Percentiles rank a stretch among this genome's conserved stretches.
These are phyloP conservation scores for Brassica rapa DNA, from an alignment of 345 rosid genomes.

Conservation along the genomic window DNA sequence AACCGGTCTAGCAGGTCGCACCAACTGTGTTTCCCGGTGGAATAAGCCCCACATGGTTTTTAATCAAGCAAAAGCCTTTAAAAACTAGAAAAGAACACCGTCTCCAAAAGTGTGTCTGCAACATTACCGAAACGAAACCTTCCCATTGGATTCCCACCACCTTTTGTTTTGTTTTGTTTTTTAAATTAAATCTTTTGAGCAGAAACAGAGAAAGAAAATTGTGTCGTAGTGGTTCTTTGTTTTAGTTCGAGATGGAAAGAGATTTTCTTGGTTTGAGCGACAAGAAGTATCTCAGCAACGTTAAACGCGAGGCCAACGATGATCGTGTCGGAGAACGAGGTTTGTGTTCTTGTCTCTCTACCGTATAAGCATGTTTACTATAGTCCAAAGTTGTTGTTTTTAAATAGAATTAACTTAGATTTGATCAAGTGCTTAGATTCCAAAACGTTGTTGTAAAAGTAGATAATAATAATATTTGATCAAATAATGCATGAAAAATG, in stretches of 20 bases:
- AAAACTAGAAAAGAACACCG: conserved; percentile 3
- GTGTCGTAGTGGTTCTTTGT: background rate
- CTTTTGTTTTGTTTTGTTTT: background rate
- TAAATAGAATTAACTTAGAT: background rate
- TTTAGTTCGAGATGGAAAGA: conserved; percentile 65
- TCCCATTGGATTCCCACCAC: conserved; percentile 16
- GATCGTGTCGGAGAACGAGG: conserved; percentile 37
- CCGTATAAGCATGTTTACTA: background rate
- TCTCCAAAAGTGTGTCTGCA: conserved; percentile 28
- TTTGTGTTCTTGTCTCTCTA: conserved; percentile 3
- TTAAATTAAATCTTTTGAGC: background rate
- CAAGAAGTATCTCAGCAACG: conserved; percentile 46
- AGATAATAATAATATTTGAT: background rate
- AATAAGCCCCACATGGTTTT: conserved; percentile 10
- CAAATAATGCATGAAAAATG: background rate
- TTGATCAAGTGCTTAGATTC: background rate
- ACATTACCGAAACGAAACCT: conserved; percentile 38
- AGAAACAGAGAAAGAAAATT: conserved; percentile 8
- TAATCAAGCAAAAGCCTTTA: conserved; percentile 24
- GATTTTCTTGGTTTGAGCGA: conserved; percentile 74
- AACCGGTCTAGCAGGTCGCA: conserved; percentile 45
- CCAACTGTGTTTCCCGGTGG: conserved; percentile 44
- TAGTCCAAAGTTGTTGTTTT: conserved; percentile 1
- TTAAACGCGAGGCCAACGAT: conserved; percentile 57
- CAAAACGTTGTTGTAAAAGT: background rate